These are phyloP conservation scores for Coemansia sp. DNA, from an alignment of 192 early-diverging fungal species.

Conservation along the genomic window DNA sequence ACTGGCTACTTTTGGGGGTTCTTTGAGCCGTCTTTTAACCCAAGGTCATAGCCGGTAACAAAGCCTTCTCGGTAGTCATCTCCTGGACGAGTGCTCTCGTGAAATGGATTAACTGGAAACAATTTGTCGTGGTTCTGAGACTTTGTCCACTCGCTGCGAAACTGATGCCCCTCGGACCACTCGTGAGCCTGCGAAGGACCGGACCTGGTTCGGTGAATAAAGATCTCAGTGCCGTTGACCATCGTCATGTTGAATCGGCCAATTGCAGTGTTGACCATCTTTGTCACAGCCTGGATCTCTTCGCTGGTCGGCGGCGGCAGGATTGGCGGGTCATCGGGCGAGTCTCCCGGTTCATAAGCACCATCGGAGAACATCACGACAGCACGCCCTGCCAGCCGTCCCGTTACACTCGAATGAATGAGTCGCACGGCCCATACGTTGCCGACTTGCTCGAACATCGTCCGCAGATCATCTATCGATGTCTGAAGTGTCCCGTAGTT, in stretches of 20 bases:
- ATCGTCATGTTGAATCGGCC: conserved; percentile 16
- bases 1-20: neutral
- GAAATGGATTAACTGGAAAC: conserved; percentile 43
- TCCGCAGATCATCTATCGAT: conserved; percentile 22
- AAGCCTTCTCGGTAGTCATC: conserved; percentile 50
- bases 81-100: conserved; percentile 3
- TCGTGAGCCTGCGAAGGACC: conserved; percentile 38
- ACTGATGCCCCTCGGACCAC: conserved; percentile 33
- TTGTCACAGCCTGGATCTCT: conserved; percentile 18
- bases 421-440: conserved; percentile 46
- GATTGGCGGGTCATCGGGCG: conserved; percentile 18
- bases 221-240: conserved; percentile 28
- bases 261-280: conserved; percentile 13
- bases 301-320: conserved; percentile 29
- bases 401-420: conserved; percentile 21
- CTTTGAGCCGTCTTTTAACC: conserved; percentile 39
- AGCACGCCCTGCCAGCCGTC: conserved; percentile 19
- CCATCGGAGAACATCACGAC: conserved; percentile 43
- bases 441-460: conserved; percentile 32
- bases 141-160: conserved; percentile 1
- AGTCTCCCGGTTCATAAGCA: conserved; percentile 19
- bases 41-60: conserved; percentile 38
- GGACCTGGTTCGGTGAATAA: conserved; percentile 11
- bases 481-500: conserved; percentile 25
- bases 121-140: conserved; percentile 6